These are phyloP conservation scores for Aspergillus intermedius DNA, from an alignment of 2,329 filamentous ascomycete species.

Conservation along the genomic window DNA sequence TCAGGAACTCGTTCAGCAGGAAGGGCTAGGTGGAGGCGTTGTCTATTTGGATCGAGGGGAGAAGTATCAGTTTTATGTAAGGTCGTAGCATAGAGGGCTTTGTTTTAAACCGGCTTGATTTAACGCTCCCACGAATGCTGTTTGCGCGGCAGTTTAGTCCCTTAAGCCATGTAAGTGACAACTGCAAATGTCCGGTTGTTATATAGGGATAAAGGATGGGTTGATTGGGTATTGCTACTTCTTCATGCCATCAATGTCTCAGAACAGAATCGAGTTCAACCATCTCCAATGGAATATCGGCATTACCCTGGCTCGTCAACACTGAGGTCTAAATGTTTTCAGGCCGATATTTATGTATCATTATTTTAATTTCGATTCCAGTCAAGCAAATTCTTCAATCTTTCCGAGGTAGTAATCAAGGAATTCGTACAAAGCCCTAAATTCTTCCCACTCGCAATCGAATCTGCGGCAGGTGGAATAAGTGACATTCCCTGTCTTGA, in stretches of 20 bases:
- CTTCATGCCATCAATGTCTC: not conserved
- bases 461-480: not conserved
- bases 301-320: not conserved
- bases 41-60: conserved; percentile 57
- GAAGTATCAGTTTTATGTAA: conserved; percentile 50
- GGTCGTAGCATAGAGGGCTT: not conserved
- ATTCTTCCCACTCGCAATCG: not conserved
- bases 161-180: not conserved
- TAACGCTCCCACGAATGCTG: not conserved
- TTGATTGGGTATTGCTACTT: not conserved
- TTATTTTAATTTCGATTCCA: not conserved
- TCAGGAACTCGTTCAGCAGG: conserved; percentile 48
- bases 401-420: not conserved
- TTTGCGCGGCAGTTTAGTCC: not conserved
- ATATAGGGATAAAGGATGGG: not conserved
- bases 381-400: not conserved
- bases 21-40: conserved; percentile 48
- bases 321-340: not conserved
- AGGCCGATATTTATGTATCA: not conserved
- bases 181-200: not conserved
- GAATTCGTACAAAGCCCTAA: not conserved
- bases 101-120: not conserved
- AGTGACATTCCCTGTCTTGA: not conserved
- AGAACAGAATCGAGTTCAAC: not conserved
- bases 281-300: not conserved